Evolutionary conservation across 306 rosid species (phyloP).

Genomic region (Argentina anserina): DNA sequence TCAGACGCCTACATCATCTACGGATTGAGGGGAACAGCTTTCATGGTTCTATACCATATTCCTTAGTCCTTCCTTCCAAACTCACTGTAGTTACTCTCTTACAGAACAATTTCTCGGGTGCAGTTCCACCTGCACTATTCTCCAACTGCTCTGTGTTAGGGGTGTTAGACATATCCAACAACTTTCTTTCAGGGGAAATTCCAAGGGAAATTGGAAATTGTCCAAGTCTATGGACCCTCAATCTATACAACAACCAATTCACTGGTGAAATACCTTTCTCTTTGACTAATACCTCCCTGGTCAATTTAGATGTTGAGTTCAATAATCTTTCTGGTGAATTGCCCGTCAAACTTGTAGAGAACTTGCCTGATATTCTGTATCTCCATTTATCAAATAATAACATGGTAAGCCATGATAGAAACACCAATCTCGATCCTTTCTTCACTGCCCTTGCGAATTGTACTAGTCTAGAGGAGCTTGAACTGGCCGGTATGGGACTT

Average conservation of each 20-base stretch:
- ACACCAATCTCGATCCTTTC: conserved; percentile 57
- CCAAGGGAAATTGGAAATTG: conserved; percentile 64
- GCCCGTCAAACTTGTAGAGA: conserved; percentile 38
- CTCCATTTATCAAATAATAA: conserved; percentile 59
- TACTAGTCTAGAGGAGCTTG: conserved; percentile 49
- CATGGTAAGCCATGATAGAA: conserved; percentile 47
- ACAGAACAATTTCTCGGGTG: conserved; percentile 35
- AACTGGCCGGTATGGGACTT: conserved; percentile 62
- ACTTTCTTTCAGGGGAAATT: conserved; percentile 47
- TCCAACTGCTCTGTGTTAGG: conserved; percentile 48
- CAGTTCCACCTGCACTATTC: conserved; percentile 51
- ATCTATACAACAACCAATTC: conserved; percentile 54
- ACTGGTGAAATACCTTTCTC: conserved; percentile 53
- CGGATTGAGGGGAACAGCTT: conserved; percentile 40
- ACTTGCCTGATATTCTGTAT: conserved; percentile 26
- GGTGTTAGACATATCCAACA: conserved; percentile 47
- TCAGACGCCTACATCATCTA: conserved; percentile 37
- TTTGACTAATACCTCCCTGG: conserved; percentile 29
- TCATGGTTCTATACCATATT: conserved; percentile 50
- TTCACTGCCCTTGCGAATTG: conserved; percentile 53
- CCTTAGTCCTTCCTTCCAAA: conserved; percentile 39
- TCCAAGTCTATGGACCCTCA: conserved; percentile 46
- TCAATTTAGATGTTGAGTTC: conserved; percentile 48
- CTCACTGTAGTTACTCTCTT: conserved; percentile 28
- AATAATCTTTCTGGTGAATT: conserved; percentile 52